Evolutionary conservation across 148 eudicot species (phyloP).

Genomic region (Silene uniflora): DNA sequence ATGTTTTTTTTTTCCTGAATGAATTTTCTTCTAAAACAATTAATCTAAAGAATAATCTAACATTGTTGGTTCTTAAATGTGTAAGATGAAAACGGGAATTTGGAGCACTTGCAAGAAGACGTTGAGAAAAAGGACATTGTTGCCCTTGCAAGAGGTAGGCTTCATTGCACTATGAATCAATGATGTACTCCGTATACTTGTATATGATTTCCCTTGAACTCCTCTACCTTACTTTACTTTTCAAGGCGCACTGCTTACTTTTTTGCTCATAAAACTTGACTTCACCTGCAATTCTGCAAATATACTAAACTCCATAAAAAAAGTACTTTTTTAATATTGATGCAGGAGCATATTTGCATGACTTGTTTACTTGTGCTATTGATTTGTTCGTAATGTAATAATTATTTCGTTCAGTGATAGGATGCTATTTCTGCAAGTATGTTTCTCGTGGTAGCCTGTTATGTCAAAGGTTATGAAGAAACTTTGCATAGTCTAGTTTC

Average conservation of each 20-base stretch:
- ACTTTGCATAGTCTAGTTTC: neutral
- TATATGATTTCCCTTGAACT: neutral
- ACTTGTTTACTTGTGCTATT: neutral
- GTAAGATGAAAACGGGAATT: conserved; percentile 40
- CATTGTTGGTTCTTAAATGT: neutral
- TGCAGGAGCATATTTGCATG: neutral
- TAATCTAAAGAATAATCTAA: neutral
- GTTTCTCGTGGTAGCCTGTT: neutral
- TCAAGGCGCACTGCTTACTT: too few relatives aligned
- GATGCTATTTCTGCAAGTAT: neutral
- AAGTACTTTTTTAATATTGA: neutral
- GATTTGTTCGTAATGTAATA: neutral
- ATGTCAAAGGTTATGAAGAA: neutral
- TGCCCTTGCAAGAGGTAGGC: conserved; percentile 87
- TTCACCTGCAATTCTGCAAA: too few relatives aligned
- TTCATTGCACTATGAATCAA: neutral
- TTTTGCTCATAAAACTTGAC: too few relatives aligned
- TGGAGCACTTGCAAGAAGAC: conserved; percentile 29
- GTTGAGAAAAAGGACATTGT: conserved; percentile 57
- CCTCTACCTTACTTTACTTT: neutral
- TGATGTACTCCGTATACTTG: neutral
- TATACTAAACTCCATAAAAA: neutral
- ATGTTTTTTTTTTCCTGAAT: neutral
- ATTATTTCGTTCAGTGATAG: neutral
- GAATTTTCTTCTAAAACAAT: neutral